These are phyloP conservation scores for Amylocystis lapponica DNA, from an alignment of 768 basidiomycete genomes.

Conservation along the genomic window DNA sequence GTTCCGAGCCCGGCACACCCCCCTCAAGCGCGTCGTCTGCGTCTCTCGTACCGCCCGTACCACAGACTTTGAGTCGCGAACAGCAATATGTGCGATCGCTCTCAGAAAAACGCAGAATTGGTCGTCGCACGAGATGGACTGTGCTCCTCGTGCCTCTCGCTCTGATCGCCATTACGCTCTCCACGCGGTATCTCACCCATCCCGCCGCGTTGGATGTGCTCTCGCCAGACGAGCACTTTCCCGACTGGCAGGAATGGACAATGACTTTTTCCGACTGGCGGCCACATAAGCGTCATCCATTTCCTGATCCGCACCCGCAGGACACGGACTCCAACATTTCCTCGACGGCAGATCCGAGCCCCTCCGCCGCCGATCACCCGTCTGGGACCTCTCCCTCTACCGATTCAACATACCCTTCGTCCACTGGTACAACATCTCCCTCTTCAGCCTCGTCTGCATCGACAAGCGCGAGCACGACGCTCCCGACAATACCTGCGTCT, in stretches of 20 bases:
- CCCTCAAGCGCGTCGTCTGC: background rate
- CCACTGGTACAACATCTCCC: background rate
- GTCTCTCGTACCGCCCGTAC: background rate
- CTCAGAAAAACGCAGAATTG: slow-evolving; percentile 35
- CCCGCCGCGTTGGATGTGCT: slow-evolving; percentile 41
- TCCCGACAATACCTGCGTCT: slow-evolving; percentile 34
- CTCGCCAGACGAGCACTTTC: slow-evolving; percentile 14
- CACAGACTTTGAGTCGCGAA: slow-evolving; percentile 5
- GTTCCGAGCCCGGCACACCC: background rate
- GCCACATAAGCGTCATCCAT: slow-evolving; percentile 38
- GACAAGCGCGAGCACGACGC: background rate
- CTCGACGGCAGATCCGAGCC: slow-evolving; percentile 1
- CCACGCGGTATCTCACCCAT: slow-evolving; percentile 46
- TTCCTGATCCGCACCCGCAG: background rate
- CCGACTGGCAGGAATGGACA: slow-evolving; percentile 7
- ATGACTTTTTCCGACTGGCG: slow-evolving; percentile 30
- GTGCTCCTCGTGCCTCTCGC: slow-evolving; percentile 51
- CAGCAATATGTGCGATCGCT: slow-evolving; percentile 5
- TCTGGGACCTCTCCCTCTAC: slow-evolving; percentile 2
- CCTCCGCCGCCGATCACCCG: slow-evolving; percentile 1
- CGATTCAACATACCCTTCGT: slow-evolving; percentile 4
- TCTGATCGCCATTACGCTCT: slow-evolving; percentile 49
- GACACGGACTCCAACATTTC: background rate
- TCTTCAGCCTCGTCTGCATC: slow-evolving; percentile 5
- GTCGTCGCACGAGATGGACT: slow-evolving; percentile 42